Evolutionary conservation across 345 rosid genomes (phyloP).

Genomic region (Aquilaria yunnanensis): DNA sequence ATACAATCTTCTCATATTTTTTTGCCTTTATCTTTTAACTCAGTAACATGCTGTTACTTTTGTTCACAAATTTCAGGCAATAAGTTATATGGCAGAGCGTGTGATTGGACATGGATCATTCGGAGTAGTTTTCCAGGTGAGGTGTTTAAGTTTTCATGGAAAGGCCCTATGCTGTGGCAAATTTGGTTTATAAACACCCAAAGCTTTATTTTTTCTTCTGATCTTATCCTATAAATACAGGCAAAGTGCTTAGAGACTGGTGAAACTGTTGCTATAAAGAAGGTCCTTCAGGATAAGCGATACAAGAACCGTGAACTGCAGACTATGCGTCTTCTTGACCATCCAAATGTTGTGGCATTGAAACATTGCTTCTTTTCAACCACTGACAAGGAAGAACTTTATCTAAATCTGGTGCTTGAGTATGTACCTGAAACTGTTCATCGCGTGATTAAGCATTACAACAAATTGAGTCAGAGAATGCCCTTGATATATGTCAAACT

Average conservation of each 20-base stretch:
- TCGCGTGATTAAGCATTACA: conserved; percentile 87
- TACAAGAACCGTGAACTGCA: conserved; percentile 98
- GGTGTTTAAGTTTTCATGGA: conserved; percentile 6
- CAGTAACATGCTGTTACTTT: conserved; percentile 2
- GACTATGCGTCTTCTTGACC: conserved; percentile 97
- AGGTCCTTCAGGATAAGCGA: conserved; percentile 94
- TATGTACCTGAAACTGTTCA: conserved; percentile 95
- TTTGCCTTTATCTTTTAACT: neutral
- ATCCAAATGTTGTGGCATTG: conserved; percentile 77
- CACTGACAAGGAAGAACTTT: conserved; percentile 91
- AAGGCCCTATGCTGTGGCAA: neutral
- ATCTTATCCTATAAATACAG: conserved; percentile 22
- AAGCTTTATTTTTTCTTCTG: neutral
- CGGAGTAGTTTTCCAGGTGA: conserved; percentile 96
- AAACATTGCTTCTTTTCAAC: conserved; percentile 99
- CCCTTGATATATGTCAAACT: conserved; percentile 90
- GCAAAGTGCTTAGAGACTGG: conserved; percentile 96
- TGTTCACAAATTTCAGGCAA: conserved; percentile 47
- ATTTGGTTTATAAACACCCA: neutral
- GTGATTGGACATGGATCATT: conserved; percentile 97
- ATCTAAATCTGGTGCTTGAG: conserved; percentile 93
- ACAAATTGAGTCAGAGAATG: conserved; percentile 87
- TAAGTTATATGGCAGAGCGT: conserved; percentile 99
- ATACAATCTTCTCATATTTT: conserved; percentile 1
- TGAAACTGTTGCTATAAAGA: conserved; percentile 96